Base-by-base conservation (phyloP, 805 yeast species). In the Candida vartiovaarae region DNA sequence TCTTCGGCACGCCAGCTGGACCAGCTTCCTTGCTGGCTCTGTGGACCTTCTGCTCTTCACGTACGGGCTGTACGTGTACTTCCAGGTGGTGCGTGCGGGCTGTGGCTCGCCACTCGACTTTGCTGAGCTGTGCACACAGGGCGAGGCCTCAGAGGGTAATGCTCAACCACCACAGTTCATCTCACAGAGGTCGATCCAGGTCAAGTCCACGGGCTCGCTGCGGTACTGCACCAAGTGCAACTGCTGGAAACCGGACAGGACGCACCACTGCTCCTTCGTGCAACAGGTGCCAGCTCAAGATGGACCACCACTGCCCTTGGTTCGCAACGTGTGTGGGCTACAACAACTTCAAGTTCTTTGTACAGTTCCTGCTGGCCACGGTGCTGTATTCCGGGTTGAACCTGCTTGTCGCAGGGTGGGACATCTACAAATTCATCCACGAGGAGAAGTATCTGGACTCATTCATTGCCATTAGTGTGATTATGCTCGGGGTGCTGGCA, bases 251-350 rank as follows among this genome's bases (percentile, higher is more conserved):
- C 97, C 97, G 0, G 95, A 86, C 54, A 64, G 97, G 42, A 59
- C 82, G 7, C 97, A 89, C 59, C 97, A 89, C 62, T 89, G 96
- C 59, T 82, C 84, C 84, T 33, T 66, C 74, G 2, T 87, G 95
- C 58, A 68, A 76, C 23, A 48, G 46, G 30, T 89, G 97, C 61
- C 77, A 85, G 27, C 60, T 90, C 46, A 78, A 77, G 55, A 90
- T 89, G 97, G 97, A 89, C 61, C 97, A 89, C 60, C 96, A 89
- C 64, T 82, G 83, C 49, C 97, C 97, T 0, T 91, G 98, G 98
- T 88, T 89, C 62, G 82, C 95, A 2, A 70, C 78, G 5, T 90
- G 97, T 61, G 76, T 91, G 45, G 98, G 98, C 0, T 83, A 77
- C 63, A 66, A 66, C 28, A 91, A 91, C 63, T 89, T 85, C 51